phyloP scores from a whole-genome alignment of 768 basidiomycete species.

The Pulveroboletus sp. region DNA sequence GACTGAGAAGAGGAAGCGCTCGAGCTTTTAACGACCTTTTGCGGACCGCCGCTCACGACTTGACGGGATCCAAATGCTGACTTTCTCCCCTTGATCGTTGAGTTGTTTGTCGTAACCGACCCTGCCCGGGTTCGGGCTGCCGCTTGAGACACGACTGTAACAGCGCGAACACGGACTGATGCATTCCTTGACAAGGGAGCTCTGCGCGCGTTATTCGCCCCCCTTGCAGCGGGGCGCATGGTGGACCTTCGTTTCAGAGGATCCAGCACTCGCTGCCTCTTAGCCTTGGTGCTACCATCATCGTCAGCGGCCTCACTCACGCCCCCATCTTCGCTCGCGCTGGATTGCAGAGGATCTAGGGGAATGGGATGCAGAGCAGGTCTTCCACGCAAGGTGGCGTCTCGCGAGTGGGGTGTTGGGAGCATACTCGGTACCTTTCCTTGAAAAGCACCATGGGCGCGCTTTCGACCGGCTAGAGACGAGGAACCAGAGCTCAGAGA shows the following conservation, averaged over 20 bases:
- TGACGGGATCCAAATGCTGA: constrained; percentile 7
- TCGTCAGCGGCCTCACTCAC: constrained; percentile 10
- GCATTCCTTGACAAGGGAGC: constrained; percentile 4
- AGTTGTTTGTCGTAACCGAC: constrained; percentile 5
- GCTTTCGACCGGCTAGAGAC: constrained; percentile 40
- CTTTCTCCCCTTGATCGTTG: constrained; percentile 15
- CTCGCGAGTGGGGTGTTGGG: constrained; percentile 11
- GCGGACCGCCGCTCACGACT: constrained; percentile 6
- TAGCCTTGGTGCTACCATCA: constrained; percentile 9
- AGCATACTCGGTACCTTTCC: neutral
- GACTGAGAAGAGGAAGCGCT: constrained; percentile 26
- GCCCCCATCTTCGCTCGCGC: constrained; percentile 20
- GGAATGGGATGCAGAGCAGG: neutral
- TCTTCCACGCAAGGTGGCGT: constrained; percentile 28
- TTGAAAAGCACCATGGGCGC: constrained; percentile 22
- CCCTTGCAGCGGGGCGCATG: constrained; percentile 22
- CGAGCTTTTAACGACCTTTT: constrained; percentile 16
- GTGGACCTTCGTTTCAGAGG: constrained; percentile 23
- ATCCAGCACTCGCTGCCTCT: constrained; percentile 26
- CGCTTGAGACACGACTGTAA: constrained; percentile 8
- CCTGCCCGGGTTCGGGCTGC: constrained; percentile 8
- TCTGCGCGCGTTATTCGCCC: constrained; percentile 13
- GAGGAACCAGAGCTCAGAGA: constrained; percentile 37
- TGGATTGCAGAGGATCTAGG: constrained; percentile 18
- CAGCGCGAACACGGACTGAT: constrained; percentile 8